Evolutionary conservation across 305 asterid genomes (phyloP), one percentile per base, ranked within the genome.

Genomic region (Striga hermonthica): DNA sequence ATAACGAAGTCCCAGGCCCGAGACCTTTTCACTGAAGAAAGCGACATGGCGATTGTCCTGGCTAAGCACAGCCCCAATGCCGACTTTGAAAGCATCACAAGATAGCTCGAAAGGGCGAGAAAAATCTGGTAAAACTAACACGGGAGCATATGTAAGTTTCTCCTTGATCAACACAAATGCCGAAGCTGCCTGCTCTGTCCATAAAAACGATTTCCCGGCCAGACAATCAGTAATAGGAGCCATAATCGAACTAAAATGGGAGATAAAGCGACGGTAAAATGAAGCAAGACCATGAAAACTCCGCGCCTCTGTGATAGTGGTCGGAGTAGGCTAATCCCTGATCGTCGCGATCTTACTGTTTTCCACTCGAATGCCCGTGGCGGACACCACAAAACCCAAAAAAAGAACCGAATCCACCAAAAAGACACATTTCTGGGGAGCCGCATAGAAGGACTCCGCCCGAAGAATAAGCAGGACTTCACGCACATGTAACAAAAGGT

Each of bases 181-280:
- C 4, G 8, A 0, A 3, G 36, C 63, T 0, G 63, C 31, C 1
- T 8, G 28, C 0, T 9, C 31, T 36, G 48, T 9, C 63, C 63
- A 58, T 5, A 35, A 8, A 35, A 58, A 58, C 4, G 47, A 5
- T 6, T 58, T 58, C 3, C 8, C 9, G 16, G 10, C 22, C 5
- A 36, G 36, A 5, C 47, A 58, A 58, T 58, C 63, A 10, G 47
- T 58, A 28, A 58, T 13, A 4, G 63, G 63, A 5, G 63, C 63
- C 63, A 58, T 36, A 5, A 58, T 58, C 4, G 48, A 6, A 37
- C 63, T 58, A 58, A 58, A 58, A 37, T 58, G 48, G 8, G 63
- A 3, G 8, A 58, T 58, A 28, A 58, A 58, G 4, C 31, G 48
- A 0, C 63, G 7, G 6, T 58, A 58, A n/a, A 58, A 58, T 0